Conservation (phyloP, 2,329 filamentous ascomycete genomes). For the Exophiala oligosperma region DNA sequence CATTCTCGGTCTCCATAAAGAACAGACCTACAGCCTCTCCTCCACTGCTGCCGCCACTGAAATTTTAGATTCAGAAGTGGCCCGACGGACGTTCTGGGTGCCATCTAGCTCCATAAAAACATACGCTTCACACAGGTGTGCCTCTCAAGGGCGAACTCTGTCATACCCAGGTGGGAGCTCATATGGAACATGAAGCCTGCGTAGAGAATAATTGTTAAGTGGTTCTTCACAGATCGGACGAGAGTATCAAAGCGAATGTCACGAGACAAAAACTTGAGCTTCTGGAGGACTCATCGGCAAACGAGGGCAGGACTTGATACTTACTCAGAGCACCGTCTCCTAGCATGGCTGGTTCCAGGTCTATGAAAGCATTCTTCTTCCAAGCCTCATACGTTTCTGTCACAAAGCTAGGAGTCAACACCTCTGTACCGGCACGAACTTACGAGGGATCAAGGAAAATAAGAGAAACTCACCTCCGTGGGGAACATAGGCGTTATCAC, state of each 20-base stretch:
- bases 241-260: neutral
- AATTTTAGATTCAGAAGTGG: neutral
- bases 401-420: too few relatives aligned
- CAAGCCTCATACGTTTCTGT: too few relatives aligned
- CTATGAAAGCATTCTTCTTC: too few relatives aligned
- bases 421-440: too few relatives aligned
- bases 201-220: too few relatives aligned
- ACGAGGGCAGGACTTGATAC: too few relatives aligned
- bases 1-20: neutral
- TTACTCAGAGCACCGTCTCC: too few relatives aligned
- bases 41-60: neutral
- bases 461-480: neutral
- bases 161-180: neutral
- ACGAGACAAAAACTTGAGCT: too few relatives aligned
- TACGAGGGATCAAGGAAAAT: too few relatives aligned
- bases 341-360: too few relatives aligned
- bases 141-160: neutral
- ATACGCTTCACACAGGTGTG: neutral
- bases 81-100: neutral
- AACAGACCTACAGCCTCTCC: neutral
- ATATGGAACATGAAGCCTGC: neutral
- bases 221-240: neutral
- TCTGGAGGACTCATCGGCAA: too few relatives aligned
- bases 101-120: too few relatives aligned
- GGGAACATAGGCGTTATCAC: neutral